Percentiles rank a stretch among this genome's conserved stretches.
Conservation (phyloP, 306 rosid species). For the Citrullus mucosospermus region DNA sequence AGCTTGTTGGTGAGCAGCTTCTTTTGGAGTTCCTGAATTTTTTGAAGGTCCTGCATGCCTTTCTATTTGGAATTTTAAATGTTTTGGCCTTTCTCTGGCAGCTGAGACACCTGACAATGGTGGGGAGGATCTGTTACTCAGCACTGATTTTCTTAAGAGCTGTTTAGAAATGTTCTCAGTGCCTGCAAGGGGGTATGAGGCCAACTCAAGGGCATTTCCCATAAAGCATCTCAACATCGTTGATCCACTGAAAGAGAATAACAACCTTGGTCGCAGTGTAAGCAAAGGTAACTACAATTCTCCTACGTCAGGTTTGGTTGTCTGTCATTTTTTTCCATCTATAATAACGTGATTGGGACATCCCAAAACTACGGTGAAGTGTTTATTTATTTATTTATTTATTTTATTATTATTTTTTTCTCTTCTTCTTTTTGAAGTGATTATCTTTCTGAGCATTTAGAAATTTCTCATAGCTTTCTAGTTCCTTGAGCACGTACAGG, state of each 20-base stretch:
- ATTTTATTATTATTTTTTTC: too few relatives aligned
- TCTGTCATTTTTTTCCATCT: not conserved
- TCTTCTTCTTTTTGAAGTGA: not conserved
- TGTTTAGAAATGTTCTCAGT: slow-evolving; percentile 59
- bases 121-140: slow-evolving; percentile 38
- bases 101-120: slow-evolving; percentile 59
- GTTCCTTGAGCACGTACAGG: not conserved
- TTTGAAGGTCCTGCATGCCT: not conserved
- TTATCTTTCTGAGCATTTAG: not conserved
- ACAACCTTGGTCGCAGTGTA: slow-evolving; percentile 95
- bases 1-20: slow-evolving; percentile 45
- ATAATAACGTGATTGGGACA: not conserved
- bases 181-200: slow-evolving; percentile 44
- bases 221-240: slow-evolving; percentile 73
- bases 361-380: too few relatives aligned
- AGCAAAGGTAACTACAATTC: slow-evolving; percentile 41
- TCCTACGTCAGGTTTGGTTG: not conserved
- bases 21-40: not conserved
- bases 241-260: slow-evolving; percentile 83
- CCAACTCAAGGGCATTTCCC: slow-evolving; percentile 40
- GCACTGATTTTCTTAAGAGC: slow-evolving; percentile 53
- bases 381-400: too few relatives aligned
- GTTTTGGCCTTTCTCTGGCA: slow-evolving; percentile 12
- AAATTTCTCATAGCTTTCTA: not conserved
- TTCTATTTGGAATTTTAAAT: not conserved